These are phyloP conservation scores for Talaromyces borbonicus DNA, from an alignment of 495 filamentous ascomycete genomes.

Conservation along the genomic window DNA sequence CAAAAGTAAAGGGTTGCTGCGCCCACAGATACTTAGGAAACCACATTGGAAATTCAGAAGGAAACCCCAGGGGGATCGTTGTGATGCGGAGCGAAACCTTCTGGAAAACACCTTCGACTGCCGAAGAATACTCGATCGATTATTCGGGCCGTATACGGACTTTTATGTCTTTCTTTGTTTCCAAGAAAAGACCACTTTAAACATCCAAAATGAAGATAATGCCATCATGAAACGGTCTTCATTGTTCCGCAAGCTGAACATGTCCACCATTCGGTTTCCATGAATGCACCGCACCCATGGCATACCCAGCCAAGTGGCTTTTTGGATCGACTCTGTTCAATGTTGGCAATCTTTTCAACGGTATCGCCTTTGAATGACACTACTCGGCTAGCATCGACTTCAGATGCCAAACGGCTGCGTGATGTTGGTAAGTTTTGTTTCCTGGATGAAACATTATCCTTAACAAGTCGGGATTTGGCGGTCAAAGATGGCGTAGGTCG, in stretches of 20 bases:
- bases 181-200: no score
- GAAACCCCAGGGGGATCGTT: no score
- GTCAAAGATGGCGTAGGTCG: constrained; percentile 33
- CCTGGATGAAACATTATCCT: not conserved
- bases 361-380: constrained; percentile 23
- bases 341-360: constrained; percentile 23
- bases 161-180: no score
- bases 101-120: no score
- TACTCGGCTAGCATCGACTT: constrained; percentile 4
- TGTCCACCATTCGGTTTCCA: constrained; percentile 73
- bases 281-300: constrained; percentile 49
- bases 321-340: constrained; percentile 31
- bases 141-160: no score
- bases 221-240: constrained; percentile 47
- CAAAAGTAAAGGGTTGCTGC: no score
- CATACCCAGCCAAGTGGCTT: constrained; percentile 60
- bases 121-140: no score
- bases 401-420: not conserved
- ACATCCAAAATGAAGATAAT: not conserved
- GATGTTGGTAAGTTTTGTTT: not conserved
- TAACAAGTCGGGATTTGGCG: not conserved
- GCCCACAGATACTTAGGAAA: no score
- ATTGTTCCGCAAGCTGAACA: constrained; percentile 58
- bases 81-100: no score
- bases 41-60: no score